These are phyloP conservation scores for Selaginella moellendorffii DNA, from an alignment of 75 land plant species.

Conservation along the genomic window DNA sequence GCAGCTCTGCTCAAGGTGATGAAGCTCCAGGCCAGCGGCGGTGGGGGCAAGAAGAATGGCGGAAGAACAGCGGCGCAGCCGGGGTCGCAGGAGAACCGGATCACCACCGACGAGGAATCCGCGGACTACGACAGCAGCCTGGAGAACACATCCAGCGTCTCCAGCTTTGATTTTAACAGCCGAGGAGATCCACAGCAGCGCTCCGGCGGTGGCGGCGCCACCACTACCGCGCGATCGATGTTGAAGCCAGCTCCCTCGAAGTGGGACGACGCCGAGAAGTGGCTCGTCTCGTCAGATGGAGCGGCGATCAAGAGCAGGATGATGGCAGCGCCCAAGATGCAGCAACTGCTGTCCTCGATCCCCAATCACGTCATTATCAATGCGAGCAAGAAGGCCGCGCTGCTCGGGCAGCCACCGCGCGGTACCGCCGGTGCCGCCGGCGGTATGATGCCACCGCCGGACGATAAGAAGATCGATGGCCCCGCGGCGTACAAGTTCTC, in stretches of 20 bases:
- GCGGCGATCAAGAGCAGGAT: conserved; percentile 21
- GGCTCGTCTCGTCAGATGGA: conserved; percentile 49
- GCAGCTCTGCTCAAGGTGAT: background rate
- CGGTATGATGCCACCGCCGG: background rate
- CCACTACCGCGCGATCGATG: conserved; percentile 27
- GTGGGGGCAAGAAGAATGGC: background rate
- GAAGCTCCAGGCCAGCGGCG: background rate
- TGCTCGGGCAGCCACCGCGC: conserved; percentile 14
- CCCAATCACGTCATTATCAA: conserved; percentile 1
- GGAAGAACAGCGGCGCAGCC: background rate
- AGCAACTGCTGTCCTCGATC: conserved; percentile 16
- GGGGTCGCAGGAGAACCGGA: background rate
- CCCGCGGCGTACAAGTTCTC: conserved; percentile 13
- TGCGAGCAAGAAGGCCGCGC: conserved; percentile 16
- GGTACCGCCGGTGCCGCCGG: background rate
- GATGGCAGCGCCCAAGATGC: conserved; percentile 15
- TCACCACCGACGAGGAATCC: background rate
- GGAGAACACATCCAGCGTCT: conserved; percentile 49
- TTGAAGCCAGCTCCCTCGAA: conserved; percentile 76
- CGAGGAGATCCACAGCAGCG: conserved; percentile 22
- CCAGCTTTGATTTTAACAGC: conserved; percentile 55
- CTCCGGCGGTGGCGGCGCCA: conserved; percentile 13
- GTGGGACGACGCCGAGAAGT: conserved; percentile 94
- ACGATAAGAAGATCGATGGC: conserved; percentile 12
- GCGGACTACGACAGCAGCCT: conserved; percentile 39